A percentile compares a stretch with the other conserved stretches of the same genome.
phyloP scores from a whole-genome alignment of 2,329 filamentous ascomycete genomes.

The Fusarium kyushuense region DNA sequence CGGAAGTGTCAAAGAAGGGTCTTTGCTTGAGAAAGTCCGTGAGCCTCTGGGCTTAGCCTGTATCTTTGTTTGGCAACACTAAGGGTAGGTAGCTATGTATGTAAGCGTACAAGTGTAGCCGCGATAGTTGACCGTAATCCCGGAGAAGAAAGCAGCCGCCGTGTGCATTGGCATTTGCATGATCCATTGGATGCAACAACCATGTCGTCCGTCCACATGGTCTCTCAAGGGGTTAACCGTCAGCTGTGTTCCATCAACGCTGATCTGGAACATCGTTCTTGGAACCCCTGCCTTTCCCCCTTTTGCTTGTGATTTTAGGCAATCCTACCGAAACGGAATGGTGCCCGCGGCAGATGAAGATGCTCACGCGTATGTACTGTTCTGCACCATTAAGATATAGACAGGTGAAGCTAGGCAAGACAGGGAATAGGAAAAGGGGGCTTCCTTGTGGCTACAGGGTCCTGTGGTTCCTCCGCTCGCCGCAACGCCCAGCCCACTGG shows the following conservation, averaged over 20 bases:
- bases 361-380: conserved; percentile 27
- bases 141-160: conserved; percentile 17
- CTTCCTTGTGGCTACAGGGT: conserved; percentile 28
- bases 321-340: conserved; percentile 23
- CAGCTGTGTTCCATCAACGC: conserved; percentile 31
- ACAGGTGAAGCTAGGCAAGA: conserved; percentile 5
- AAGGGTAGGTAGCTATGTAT: not conserved
- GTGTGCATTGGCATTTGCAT: conserved; percentile 15
- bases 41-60: conserved; percentile 1
- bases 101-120: not conserved
- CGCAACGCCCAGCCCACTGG: conserved; percentile 41
- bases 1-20: not conserved
- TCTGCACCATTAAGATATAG: not conserved
- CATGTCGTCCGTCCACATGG: conserved; percentile 37
- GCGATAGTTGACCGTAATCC: not conserved
- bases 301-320: conserved; percentile 27
- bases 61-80: conserved; percentile 4
- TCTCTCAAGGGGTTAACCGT: conserved; percentile 34
- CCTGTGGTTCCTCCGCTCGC: conserved; percentile 12
- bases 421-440: conserved; percentile 32
- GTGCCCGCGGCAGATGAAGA: conserved; percentile 36
- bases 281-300: conserved; percentile 28
- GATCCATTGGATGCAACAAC: conserved; percentile 8
- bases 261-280: conserved; percentile 34
- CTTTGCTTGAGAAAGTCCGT: conserved; percentile 1